phyloP scores from a whole-genome alignment of 2,329 filamentous ascomycete genomes.

The Diplodia scrobiculata region DNA sequence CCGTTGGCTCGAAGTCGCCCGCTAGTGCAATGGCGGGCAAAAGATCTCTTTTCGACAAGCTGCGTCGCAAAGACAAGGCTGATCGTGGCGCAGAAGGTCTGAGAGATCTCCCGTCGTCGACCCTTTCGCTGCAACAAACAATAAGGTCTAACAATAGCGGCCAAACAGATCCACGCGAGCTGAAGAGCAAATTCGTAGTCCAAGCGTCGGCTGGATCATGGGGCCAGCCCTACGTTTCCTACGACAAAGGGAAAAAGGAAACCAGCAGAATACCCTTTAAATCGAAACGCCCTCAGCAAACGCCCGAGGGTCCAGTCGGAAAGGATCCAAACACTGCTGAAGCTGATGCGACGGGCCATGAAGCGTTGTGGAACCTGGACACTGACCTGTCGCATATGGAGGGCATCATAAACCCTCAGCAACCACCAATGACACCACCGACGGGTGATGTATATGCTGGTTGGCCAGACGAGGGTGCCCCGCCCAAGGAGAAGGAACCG shows the following conservation, averaged over 20 bases:
- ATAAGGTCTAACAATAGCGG: slow-evolving; percentile 37
- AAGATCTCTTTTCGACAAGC: slow-evolving; percentile 57
- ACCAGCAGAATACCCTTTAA: slow-evolving; percentile 27
- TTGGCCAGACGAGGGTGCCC: slow-evolving; percentile 49
- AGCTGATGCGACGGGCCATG: slow-evolving; percentile 52
- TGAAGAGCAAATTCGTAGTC: slow-evolving; percentile 35
- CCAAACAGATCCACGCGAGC: slow-evolving; percentile 39
- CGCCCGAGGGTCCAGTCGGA: slow-evolving; percentile 35
- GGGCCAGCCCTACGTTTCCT: slow-evolving; percentile 25
- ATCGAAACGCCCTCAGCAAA: slow-evolving; percentile 39
- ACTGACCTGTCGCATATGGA: slow-evolving; percentile 89
- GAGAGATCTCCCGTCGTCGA: slow-evolving; percentile 47
- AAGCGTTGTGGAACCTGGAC: slow-evolving; percentile 74
- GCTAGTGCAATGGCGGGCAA: slow-evolving; percentile 50
- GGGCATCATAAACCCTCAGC: slow-evolving; percentile 70
- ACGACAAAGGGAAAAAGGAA: slow-evolving; percentile 34
- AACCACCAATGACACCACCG: slow-evolving; percentile 71
- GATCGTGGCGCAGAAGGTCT: slow-evolving; percentile 46
- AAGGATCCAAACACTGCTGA: slow-evolving; percentile 52
- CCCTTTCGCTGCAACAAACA: slow-evolving; percentile 45
- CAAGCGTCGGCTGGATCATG: slow-evolving; percentile 27
- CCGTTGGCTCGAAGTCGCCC: slow-evolving; percentile 58
- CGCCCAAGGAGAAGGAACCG: slow-evolving; percentile 33
- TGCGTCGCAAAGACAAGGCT: slow-evolving; percentile 55
- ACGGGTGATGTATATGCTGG: slow-evolving; percentile 50